Conservation (phyloP, 768 basidiomycete genomes). For the Lactarius indigo region DNA sequence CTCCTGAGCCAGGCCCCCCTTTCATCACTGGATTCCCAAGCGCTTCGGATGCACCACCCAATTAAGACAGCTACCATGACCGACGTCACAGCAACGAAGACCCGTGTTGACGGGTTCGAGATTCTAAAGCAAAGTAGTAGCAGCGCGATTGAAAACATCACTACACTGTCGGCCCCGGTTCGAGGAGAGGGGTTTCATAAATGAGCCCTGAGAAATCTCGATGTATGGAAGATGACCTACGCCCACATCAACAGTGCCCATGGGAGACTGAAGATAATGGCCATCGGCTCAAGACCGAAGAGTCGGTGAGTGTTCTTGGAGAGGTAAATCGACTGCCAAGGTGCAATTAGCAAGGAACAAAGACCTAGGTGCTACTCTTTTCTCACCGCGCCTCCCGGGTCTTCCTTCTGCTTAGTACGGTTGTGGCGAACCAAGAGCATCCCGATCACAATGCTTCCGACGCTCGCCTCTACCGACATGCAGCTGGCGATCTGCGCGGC, state of each 20-base stretch:
- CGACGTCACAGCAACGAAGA: conserved; percentile 2
- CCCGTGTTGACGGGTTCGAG: conserved; percentile 10
- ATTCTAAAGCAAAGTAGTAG: conserved; percentile 14
- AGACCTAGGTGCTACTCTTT: neutral
- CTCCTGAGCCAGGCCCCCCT: neutral
- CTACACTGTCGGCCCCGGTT: conserved; percentile 4
- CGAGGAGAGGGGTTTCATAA: neutral
- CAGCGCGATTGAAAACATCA: conserved; percentile 17
- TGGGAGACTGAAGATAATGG: conserved; percentile 52
- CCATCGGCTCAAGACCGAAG: conserved; percentile 49
- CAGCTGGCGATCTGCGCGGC: conserved; percentile 49
- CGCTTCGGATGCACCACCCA: conserved; percentile 1
- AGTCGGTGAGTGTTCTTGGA: conserved; percentile 28
- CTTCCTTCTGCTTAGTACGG: conserved; percentile 34
- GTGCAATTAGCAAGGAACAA: neutral
- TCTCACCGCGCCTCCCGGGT: conserved; percentile 26
- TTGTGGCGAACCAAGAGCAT: conserved; percentile 45
- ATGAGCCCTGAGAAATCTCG: neutral
- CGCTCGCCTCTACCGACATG: conserved; percentile 43
- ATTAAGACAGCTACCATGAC: neutral
- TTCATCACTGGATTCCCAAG: neutral
- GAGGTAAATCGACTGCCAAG: conserved; percentile 29
- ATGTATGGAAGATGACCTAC: conserved; percentile 35
- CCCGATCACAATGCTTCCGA: conserved; percentile 47
- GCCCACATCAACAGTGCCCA: conserved; percentile 59